These are phyloP conservation scores for Calonectria pseudoreteaudii DNA, from an alignment of 2,329 filamentous ascomycete genomes.

Conservation along the genomic window DNA sequence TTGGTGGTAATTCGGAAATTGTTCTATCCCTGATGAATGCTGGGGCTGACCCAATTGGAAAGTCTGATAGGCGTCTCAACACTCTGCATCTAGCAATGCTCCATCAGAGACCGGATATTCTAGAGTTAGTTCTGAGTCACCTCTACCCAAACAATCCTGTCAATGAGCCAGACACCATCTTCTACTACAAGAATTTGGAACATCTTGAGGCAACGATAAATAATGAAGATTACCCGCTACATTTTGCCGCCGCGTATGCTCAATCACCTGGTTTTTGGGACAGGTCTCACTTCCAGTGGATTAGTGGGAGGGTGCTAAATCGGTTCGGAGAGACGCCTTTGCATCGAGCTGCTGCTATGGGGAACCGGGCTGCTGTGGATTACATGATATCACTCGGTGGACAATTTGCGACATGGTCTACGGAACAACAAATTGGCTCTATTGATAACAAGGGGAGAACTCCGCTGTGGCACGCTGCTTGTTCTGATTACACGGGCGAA, in stretches of 20 bases:
- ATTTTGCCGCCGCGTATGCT: constrained; percentile 14
- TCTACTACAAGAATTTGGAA: neutral
- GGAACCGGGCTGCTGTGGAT: neutral
- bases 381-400: neutral
- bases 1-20: constrained; percentile 16
- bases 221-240: constrained; percentile 4
- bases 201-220: constrained; percentile 3
- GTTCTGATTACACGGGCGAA: neutral
- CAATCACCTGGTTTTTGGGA: neutral
- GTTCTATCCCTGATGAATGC: constrained; percentile 15
- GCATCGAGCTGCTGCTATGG: constrained; percentile 7
- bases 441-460: neutral
- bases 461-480: constrained; percentile 11
- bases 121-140: neutral
- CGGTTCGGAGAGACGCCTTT: neutral
- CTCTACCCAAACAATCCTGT: neutral
- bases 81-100: constrained; percentile 6
- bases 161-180: neutral
- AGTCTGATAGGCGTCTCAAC: neutral
- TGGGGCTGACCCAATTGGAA: constrained; percentile 9
- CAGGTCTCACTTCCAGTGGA: neutral
- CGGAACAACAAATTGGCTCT: neutral
- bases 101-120: neutral
- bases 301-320: neutral
- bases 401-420: too few relatives aligned